Evolutionary conservation across 169 alveolate genomes (phyloP), one percentile per base, ranked within the genome.

Genomic region (Plasmodium yoelii): DNA sequence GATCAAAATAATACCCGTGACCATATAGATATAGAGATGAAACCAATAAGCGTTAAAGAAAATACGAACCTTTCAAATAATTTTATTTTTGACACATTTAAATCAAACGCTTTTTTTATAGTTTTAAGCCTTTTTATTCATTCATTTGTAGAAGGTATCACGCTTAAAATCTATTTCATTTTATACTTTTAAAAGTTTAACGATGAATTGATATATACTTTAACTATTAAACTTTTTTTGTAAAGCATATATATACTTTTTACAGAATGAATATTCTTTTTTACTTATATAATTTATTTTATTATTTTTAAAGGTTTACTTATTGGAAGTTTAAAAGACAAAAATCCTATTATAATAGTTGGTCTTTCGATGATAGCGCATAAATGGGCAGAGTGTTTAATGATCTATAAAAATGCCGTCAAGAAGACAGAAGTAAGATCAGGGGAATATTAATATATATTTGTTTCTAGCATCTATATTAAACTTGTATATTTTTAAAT

Each of bases 321-420:
- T 61, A 75, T 75, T 65, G 88, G 88, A 10, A 75, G 88, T 56
- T 65, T 75, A 75, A 75, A 75, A 75, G 88, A 75, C 57, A 64
- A 75, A 49, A 75, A 75, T 67, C 77, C 88, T 56, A 46, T 75
- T 46, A 65, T 56, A 63, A 51, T 75, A 15, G 88, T 75, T n/a
- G 88, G 73, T 1, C 88, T 75, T 22, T 75, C 88, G 39, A 75
- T 75, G 88, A 24, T 75, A 75, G 88, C 88, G 18, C 88, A 75
- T 75, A 75, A 75, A 61, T 75, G 88, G 88, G 88, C 77, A 49
- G 88, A 75, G 51, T 75, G 88, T 56, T 63, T 75, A 56, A 75
- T 75, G 13, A 67, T 75, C 22, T 75, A 75, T 44, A 75, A 75
- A 67, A 75, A 75, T 24, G 73, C 64, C 22, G 88, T 75, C 42